Conservation (phyloP, 192 early-diverging fungal species). For the Entomortierella chlamydospora region DNA sequence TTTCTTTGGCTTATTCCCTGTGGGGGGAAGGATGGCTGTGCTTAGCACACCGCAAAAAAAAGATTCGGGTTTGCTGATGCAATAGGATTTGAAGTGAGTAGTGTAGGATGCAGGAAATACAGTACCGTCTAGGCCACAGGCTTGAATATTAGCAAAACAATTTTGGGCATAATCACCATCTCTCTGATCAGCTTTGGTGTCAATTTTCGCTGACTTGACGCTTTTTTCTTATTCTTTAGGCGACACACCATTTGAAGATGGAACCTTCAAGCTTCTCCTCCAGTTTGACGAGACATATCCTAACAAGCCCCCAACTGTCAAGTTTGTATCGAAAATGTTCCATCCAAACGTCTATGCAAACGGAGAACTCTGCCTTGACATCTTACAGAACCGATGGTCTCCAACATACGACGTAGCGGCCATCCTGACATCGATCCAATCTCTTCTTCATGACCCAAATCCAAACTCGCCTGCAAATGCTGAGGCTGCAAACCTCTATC, state of each 20-base stretch:
- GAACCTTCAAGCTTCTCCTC: constrained; percentile 93
- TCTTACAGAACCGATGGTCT: constrained; percentile 97
- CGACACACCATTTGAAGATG: constrained; percentile 98
- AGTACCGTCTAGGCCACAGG: too few species aligned
- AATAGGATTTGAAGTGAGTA: too few species aligned
- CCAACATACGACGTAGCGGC: constrained; percentile 96
- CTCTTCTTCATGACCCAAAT: constrained; percentile 96
- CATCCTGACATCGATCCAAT: constrained; percentile 96
- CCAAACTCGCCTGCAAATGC: constrained; percentile 97
- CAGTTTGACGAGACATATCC: constrained; percentile 98
- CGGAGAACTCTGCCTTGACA: constrained; percentile 98
- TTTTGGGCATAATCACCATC: too few species aligned
- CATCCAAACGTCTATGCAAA: constrained; percentile 98
- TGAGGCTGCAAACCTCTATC: constrained; percentile 93
- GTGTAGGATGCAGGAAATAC: too few species aligned
- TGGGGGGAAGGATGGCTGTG: too few species aligned
- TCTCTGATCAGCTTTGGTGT: too few species aligned
- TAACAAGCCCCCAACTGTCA: constrained; percentile 96
- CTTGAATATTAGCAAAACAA: too few species aligned
- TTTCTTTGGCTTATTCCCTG: too few species aligned
- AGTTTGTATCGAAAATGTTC: constrained; percentile 96
- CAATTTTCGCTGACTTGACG: too few species aligned
- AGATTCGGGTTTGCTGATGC: too few species aligned
- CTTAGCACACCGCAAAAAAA: too few species aligned
- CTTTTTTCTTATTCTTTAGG: constrained; percentile 48